Evolutionary conservation across 164 flowering plant genomes (phyloP), one percentile per base, ranked within the genome.

Genomic region (Cinnamomum micranthum): DNA sequence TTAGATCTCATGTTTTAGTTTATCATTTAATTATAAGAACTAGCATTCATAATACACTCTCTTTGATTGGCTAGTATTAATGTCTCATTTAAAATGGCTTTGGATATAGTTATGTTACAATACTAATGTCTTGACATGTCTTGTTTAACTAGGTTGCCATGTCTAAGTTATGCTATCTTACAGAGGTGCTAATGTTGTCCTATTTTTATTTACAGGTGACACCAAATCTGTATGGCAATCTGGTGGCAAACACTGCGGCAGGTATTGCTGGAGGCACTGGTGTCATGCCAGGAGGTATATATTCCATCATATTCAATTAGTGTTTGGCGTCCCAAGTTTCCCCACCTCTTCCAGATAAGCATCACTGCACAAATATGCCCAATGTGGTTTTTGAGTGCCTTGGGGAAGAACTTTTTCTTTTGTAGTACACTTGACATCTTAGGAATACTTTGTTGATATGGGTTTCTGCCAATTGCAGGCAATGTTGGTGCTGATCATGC

Each of bases 181-280:
- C 52, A 70, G n/a, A 70, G 14, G 6, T 47, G 62, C 24, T 50
- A 22, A 50, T 70, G 62, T 7, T 10, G 14, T 13, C 31, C 24
- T 51, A 3, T 50, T 14, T 50, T 4, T 52, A 23, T 77, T 77
- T 81, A 72, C 79, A 94, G 98, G 97, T 94, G 14, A 94, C 98
- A 22, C 98, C 98, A 19, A 94, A 94, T 85, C 92, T 94, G 20
- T 92, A 89, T 80, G 95, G 93, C 3, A 88, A 88, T 84, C 84
- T 92, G 24, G 92, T 92, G 27, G 88, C 97, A 70, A 94, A 94
- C 76, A 89, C 92, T 13, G 97, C 98, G 66, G 98, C 98, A 72
- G 98, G 98, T 81, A 94, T 94, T 81, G 98, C 95, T 74, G 98
- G 98, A 55, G 98, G 98, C 69, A 92, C 97, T 67, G 97, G 97